Percentiles rank a stretch among this genome's conserved stretches.
Conservation (phyloP, 345 rosid species). For the Draba incana region DNA sequence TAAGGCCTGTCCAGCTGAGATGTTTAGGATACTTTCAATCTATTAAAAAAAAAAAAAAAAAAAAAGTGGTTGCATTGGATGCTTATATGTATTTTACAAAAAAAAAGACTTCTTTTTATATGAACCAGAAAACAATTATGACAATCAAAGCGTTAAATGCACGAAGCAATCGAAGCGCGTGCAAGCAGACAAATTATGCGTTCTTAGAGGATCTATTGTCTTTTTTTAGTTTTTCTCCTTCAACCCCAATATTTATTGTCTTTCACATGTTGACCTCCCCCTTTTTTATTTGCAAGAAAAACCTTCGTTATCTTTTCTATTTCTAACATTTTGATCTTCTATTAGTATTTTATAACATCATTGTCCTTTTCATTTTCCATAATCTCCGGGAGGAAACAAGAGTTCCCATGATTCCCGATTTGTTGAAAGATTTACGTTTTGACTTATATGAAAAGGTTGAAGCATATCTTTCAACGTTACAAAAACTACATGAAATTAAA, state of each 20-base stretch:
- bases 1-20: no score
- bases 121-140: constrained; percentile 27
- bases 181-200: constrained; percentile 33
- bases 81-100: no score
- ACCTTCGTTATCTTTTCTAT: background rate
- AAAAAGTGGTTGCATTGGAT: no score
- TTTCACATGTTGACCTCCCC: constrained; percentile 2
- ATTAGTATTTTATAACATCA: background rate
- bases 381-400: constrained; percentile 11
- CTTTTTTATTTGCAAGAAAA: background rate
- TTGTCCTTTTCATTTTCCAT: background rate
- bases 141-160: constrained; percentile 34
- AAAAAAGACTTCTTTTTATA: no score
- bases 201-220: constrained; percentile 20
- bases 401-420: constrained; percentile 10
- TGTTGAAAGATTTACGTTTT: background rate
- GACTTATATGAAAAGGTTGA: constrained; percentile 5
- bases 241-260: background rate
- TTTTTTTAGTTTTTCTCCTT: background rate
- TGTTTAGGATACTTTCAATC: no score
- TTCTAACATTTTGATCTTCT: background rate
- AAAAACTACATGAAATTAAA: no score
- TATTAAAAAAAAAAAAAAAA: no score
- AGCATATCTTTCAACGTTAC: background rate
- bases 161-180: constrained; percentile 41